These are phyloP conservation scores for Fonsecaea multimorphosa DNA, from an alignment of 2,329 filamentous ascomycete genomes.

Conservation along the genomic window DNA sequence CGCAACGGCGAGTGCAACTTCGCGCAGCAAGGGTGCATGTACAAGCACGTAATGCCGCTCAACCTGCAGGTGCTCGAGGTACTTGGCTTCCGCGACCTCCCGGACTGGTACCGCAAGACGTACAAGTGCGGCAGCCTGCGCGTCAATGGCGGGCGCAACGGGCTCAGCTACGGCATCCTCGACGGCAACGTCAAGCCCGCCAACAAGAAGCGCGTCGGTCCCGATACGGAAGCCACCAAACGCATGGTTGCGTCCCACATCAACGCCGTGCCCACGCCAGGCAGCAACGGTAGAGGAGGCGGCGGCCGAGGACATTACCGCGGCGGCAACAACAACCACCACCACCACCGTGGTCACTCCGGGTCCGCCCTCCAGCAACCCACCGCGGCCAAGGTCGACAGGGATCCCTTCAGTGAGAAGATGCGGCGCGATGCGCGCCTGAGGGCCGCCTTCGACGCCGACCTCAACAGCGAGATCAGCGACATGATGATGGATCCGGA, in stretches of 20 bases:
- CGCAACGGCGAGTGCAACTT: constrained; percentile 84
- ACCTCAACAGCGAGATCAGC: constrained; percentile 26
- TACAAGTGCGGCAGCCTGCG: constrained; percentile 43
- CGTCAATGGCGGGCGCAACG: constrained; percentile 26
- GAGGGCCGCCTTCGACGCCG: constrained; percentile 24
- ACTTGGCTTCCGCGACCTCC: constrained; percentile 68
- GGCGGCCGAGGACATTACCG: neutral
- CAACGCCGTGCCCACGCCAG: constrained; percentile 8
- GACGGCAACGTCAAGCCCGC: constrained; percentile 17
- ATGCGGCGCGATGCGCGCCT: constrained; percentile 22
- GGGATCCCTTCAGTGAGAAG: neutral
- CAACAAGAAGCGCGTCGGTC: neutral
- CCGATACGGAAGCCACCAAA: neutral
- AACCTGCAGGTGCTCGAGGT: constrained; percentile 69
- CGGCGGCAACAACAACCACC: neutral
- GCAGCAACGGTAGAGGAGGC: neutral
- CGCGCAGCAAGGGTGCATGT: constrained; percentile 83
- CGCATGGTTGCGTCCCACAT: constrained; percentile 20
- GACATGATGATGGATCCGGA: constrained; percentile 25
- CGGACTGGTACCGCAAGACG: constrained; percentile 64
- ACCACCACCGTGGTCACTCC: neutral
- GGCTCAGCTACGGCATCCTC: constrained; percentile 25
- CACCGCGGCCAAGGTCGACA: neutral
- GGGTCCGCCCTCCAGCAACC: neutral
- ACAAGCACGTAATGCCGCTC: constrained; percentile 86